Conservation (phyloP, 805 yeast genomes). For the Candida ortonii region DNA sequence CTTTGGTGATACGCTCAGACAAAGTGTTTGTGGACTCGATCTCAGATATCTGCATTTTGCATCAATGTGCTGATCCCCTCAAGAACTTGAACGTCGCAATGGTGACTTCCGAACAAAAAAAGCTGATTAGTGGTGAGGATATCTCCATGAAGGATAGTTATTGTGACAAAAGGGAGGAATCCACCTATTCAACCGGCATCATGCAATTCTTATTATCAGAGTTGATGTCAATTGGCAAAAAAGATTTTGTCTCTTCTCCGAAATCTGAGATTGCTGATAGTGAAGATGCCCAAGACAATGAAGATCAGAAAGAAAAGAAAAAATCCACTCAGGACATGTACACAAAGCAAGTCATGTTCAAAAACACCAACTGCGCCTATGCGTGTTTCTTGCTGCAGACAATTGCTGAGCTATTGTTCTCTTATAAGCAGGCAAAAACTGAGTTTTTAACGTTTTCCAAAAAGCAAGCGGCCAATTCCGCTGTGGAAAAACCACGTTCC, state of each 20-base stretch:
- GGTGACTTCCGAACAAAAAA: conserved; percentile 25
- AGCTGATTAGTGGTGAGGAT: conserved; percentile 23
- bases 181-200: conserved; percentile 45
- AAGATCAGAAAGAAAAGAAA: conserved; percentile 22
- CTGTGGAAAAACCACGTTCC: conserved; percentile 61
- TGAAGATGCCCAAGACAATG: conserved; percentile 12
- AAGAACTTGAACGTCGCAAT: conserved; percentile 18
- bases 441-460: conserved; percentile 79
- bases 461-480: conserved; percentile 36
- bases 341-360: conserved; percentile 32
- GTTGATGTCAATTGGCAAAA: conserved; percentile 45
- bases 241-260: conserved; percentile 25
- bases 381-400: conserved; percentile 66
- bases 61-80: conserved; percentile 21
- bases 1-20: conserved; percentile 41
- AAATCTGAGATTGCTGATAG: conserved; percentile 19
- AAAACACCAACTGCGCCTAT: conserved; percentile 60
- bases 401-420: conserved; percentile 66
- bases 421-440: conserved; percentile 77
- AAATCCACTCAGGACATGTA: conserved; percentile 18
- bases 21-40: conserved; percentile 25
- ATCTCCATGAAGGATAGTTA: conserved; percentile 20
- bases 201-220: conserved; percentile 63
- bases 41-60: conserved; percentile 18
- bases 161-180: conserved; percentile 29